phyloP scores from a whole-genome alignment of 495 filamentous ascomycete genomes.

The Staphylotrichum longicolle region DNA sequence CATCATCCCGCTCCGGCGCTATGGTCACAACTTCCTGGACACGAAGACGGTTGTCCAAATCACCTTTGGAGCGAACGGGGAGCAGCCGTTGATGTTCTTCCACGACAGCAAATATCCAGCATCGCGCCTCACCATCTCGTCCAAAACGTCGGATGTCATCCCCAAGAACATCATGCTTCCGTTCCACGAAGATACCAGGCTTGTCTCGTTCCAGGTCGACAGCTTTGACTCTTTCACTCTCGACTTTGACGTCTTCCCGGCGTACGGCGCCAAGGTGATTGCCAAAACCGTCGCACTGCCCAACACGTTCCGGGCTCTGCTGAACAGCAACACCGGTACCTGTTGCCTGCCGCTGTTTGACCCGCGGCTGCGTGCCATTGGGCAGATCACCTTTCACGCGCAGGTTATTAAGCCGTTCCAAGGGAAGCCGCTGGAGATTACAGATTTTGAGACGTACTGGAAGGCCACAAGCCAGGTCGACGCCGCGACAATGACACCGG shows the following conservation, averaged over 20 bases:
- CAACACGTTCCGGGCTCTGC: constrained; percentile 70
- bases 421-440: constrained; percentile 91
- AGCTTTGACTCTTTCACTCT: constrained; percentile 87
- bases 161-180: constrained; percentile 92
- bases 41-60: constrained; percentile 94
- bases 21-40: constrained; percentile 97
- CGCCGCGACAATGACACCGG: constrained; percentile 39
- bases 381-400: constrained; percentile 87
- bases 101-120: constrained; percentile 94
- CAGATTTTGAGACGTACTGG: constrained; percentile 98
- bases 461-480: constrained; percentile 93
- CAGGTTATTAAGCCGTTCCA: constrained; percentile 96
- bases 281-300: constrained; percentile 91
- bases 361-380: constrained; percentile 86
- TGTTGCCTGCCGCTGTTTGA: constrained; percentile 90
- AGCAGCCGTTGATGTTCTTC: constrained; percentile 80
- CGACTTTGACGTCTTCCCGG: constrained; percentile 97
- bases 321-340: constrained; percentile 67
- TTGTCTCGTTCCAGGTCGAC: constrained; percentile 94
- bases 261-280: constrained; percentile 95
- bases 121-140: constrained; percentile 91
- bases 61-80: constrained; percentile 69
- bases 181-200: constrained; percentile 89
- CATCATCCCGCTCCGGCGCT: constrained; percentile 89
- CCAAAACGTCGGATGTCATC: constrained; percentile 91